Base-by-base conservation (phyloP, 768 basidiomycete species). In the Wakefieldia striispora region DNA sequence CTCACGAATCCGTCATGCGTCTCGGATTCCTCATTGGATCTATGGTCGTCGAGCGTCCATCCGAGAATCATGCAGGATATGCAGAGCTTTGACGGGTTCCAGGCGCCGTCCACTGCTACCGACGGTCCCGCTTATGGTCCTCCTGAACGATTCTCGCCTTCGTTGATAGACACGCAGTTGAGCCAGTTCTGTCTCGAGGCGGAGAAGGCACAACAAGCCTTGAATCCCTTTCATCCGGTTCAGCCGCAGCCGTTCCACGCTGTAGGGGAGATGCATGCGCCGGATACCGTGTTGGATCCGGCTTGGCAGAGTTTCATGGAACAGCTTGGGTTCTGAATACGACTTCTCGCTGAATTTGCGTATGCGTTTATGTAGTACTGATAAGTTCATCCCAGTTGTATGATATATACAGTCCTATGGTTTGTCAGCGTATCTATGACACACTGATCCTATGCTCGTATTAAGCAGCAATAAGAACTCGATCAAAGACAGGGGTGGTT, bases 271-370 rank as follows among this genome's bases (percentile, higher is more conserved):
- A 44, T 45, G 40, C 48, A 36, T 11, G 29, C 47, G 13, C 7
- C 21, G 35, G 57, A 71, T 13, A 72, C 73, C 1, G 70, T 73
- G 26, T 56, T 86, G 46, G 82, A 87, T 59, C 68, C 82, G 16
- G 77, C 81, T 1, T 88, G 84, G 84, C 78, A 81, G 60, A 77
- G 73, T 52, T 82, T 88, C 38, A 79, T 84, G 38, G 82, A 86
- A 61, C 85, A 87, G 55, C 70, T 88, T 38, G 85, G 85, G 3
- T 77, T 76, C 51, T 74, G 50, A 64, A 29, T 11, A 29, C 27
- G 27, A 29, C 10, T 29, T 29, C 27, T 29, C 10, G 27, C 27
- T 2, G 9, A 29, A 2, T 5, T n/a, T n/a, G n/a, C n/a, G 11
- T 29, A 9, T 29, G 9, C 6, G 27, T 29, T 29, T 29, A 29